Base-by-base conservation (phyloP, 2,329 filamentous ascomycete genomes). In the Cordyceps farinosa region DNA sequence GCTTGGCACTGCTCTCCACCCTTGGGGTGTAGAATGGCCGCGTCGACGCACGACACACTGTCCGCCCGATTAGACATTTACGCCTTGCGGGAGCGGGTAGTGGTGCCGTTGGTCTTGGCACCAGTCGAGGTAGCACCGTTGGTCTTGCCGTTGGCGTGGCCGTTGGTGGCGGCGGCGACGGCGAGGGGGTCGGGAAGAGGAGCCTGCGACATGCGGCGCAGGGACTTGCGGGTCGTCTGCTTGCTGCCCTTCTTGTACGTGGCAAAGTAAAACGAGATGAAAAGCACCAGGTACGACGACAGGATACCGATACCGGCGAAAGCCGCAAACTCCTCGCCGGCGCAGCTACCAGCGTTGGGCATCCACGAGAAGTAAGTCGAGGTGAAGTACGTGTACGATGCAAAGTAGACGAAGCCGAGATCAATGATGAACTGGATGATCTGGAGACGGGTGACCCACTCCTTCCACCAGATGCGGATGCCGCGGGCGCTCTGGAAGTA, bases 401-500 rank as follows among this genome's bases (percentile, higher is more conserved):
- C 94, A 74, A 97, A 98, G 87, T 98, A 98, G 77, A 98, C 91
- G 77, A 98, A 98, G 72, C 91, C 92, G 66, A 98, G 89, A 79
- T 97, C 94, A 77, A 98, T 94, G 76, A 98, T 86, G 81, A 98
- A 98, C 78, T 98, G 94, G 72, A 91, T 87, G 78, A 98, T 98
- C 80, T 98, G 94, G 74, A 97, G 90, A 74, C 93, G 91, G 71
- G 94, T 98, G 76, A 98, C 96, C 90, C 94, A 98, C 81, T 97
- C 92, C 90, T 98, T 98, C 94, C 94, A 98, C 93, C 93, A 97
- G 80, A 97, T 95, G 73, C 89, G 89, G 78, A 98, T 87, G 70
- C 95, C 95, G 70, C 94, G 92, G 62, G 94, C 93, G 74, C 91
- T 94, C 85, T 98, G 94, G 89, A 98, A 98, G 87, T 98, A 98